Evolutionary conservation across 352 stramenopile genomes (phyloP).

Genomic region (Pythium phragmiticola): DNA sequence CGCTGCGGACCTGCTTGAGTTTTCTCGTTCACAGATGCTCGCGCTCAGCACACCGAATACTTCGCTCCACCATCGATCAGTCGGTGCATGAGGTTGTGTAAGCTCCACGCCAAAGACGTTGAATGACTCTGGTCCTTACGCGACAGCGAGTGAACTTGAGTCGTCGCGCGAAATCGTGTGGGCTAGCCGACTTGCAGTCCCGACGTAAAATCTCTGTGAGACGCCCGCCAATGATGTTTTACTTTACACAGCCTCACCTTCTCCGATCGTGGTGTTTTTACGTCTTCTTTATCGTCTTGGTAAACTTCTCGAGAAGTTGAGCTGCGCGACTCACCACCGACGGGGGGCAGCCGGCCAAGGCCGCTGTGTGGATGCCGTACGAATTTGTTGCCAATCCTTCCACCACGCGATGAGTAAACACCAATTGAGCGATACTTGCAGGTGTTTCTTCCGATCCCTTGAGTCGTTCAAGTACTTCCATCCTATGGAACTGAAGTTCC

Average conservation of each 20-base stretch:
- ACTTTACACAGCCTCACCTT: not conserved
- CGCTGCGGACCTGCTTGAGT: too few relatives aligned
- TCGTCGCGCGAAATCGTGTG: too few relatives aligned
- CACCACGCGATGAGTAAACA: slow-evolving; percentile 81
- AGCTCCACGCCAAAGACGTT: too few relatives aligned
- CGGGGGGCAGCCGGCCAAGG: slow-evolving; percentile 61
- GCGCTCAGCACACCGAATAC: too few relatives aligned
- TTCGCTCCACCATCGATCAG: too few relatives aligned
- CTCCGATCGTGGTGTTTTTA: not conserved
- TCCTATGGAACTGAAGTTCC: slow-evolving; percentile 59
- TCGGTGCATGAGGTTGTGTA: too few relatives aligned
- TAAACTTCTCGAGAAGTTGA: slow-evolving; percentile 42
- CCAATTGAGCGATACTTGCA: slow-evolving; percentile 34
- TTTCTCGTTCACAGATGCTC: too few relatives aligned
- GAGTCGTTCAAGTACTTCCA: slow-evolving; percentile 58
- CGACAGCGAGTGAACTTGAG: too few relatives aligned
- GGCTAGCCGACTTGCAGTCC: too few relatives aligned
- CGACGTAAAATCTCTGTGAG: too few relatives aligned
- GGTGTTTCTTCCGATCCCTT: slow-evolving; percentile 7
- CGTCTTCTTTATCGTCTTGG: not conserved
- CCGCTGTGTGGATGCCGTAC: slow-evolving; percentile 78
- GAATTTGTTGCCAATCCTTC: slow-evolving; percentile 66
- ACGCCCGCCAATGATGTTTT: not conserved
- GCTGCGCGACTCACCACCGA: slow-evolving; percentile 47
- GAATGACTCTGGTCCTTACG: too few relatives aligned